Conservation (phyloP, 768 basidiomycete species). For the Paxillus involutus region DNA sequence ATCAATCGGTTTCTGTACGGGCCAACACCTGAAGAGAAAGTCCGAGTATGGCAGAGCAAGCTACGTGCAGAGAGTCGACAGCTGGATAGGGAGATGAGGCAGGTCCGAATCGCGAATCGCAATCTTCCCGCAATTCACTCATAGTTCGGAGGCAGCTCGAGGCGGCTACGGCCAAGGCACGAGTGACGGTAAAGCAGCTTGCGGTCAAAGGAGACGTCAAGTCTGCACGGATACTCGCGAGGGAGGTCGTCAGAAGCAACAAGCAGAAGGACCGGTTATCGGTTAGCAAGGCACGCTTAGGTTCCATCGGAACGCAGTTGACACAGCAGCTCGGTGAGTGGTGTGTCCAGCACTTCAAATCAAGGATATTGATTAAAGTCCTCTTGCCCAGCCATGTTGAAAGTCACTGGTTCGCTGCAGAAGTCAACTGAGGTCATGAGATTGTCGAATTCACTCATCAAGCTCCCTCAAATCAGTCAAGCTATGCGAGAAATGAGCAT, state of each 20-base stretch:
- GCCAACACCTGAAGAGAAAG: slow-evolving; percentile 92
- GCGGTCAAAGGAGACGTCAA: slow-evolving; percentile 91
- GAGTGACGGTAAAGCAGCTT: slow-evolving; percentile 79
- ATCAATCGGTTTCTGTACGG: slow-evolving; percentile 96
- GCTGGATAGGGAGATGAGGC: slow-evolving; percentile 92
- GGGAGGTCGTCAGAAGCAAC: slow-evolving; percentile 90
- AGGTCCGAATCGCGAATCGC: slow-evolving; percentile 55
- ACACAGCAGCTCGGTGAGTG: slow-evolving; percentile 86
- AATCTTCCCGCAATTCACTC: slow-evolving; percentile 12
- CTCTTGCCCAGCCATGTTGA: slow-evolving; percentile 73
- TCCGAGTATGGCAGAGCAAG: slow-evolving; percentile 88
- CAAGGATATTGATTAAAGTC: background rate
- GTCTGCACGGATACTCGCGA: slow-evolving; percentile 88
- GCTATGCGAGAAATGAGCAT: slow-evolving; percentile 98
- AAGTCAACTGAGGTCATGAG: slow-evolving; percentile 99
- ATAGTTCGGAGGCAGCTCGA: slow-evolving; percentile 60
- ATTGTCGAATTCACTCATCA: slow-evolving; percentile 89
- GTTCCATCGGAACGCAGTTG: slow-evolving; percentile 87
- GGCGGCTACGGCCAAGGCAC: slow-evolving; percentile 75
- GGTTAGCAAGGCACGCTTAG: slow-evolving; percentile 89
- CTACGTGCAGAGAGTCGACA: slow-evolving; percentile 78
- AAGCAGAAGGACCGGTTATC: slow-evolving; percentile 93
- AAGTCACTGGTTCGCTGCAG: slow-evolving; percentile 96
- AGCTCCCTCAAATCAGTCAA: slow-evolving; percentile 87
- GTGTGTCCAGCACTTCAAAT: background rate